phyloP scores from a whole-genome alignment of 2,329 filamentous ascomycete genomes.

The Claviceps pusilla region DNA sequence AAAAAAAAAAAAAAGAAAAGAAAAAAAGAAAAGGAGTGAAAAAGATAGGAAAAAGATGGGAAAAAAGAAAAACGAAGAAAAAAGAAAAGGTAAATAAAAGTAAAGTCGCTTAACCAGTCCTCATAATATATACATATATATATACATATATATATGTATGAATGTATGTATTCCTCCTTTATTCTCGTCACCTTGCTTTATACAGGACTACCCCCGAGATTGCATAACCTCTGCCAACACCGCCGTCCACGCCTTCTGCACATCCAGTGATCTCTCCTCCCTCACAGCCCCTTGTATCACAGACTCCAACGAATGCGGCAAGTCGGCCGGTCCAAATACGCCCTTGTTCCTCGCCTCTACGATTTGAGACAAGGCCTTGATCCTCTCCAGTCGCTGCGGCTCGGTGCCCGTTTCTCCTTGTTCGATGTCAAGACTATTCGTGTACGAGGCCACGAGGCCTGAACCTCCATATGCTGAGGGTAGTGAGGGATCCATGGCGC shows the following conservation, averaged over 20 bases:
- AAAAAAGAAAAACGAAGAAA: too few species aligned
- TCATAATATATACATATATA: too few species aligned
- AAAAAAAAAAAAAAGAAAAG: too few species aligned
- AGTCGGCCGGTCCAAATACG: slow-evolving; percentile 22
- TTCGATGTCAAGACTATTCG: slow-evolving; percentile 32
- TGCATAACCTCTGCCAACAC: slow-evolving; percentile 17
- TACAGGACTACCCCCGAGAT: not conserved
- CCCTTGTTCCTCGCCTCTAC: slow-evolving; percentile 27
- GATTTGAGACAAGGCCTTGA: slow-evolving; percentile 29
- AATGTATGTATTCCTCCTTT: too few species aligned
- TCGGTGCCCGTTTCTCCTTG: slow-evolving; percentile 34
- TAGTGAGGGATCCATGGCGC: slow-evolving; percentile 9
- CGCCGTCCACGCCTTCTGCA: slow-evolving; percentile 28
- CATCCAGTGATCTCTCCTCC: slow-evolving; percentile 29
- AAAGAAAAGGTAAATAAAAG: too few species aligned
- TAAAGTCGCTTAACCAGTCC: too few species aligned
- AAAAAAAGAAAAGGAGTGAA: too few species aligned
- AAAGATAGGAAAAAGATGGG: too few species aligned
- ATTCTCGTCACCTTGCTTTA: not conserved
- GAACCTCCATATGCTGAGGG: slow-evolving; percentile 7
- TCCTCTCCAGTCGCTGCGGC: slow-evolving; percentile 32
- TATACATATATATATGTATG: too few species aligned
- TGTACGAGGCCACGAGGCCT: slow-evolving; percentile 21
- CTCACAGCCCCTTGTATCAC: slow-evolving; percentile 21
- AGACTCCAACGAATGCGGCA: slow-evolving; percentile 16